These are phyloP conservation scores for Coelastrella sp. DNA, from an alignment of 139 green algal species.

Conservation along the genomic window DNA sequence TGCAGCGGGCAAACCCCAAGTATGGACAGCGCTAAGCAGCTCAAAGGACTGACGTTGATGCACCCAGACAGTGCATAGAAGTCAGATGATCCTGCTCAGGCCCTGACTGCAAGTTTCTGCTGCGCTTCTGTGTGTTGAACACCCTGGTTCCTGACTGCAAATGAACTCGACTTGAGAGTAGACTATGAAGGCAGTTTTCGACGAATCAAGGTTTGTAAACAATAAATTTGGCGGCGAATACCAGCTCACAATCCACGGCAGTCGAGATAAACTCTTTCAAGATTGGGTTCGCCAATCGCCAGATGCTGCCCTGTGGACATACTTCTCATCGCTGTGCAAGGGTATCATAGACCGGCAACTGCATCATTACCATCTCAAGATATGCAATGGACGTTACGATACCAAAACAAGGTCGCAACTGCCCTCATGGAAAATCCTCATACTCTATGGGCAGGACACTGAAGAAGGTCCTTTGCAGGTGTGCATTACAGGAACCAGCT, in stretches of 20 bases:
- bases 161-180: no score
- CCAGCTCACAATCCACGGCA: not conserved
- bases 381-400: not conserved
- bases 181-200: not conserved
- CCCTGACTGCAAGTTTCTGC: no score
- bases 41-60: no score
- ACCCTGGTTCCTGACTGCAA: no score
- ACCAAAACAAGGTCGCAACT: not conserved
- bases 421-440: not conserved
- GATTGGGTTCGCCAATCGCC: not conserved
- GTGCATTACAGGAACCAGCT: not conserved
- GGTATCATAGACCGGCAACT: not conserved
- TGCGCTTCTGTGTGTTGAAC: not conserved
- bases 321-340: not conserved
- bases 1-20: no score
- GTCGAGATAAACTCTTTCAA: not conserved
- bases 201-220: not conserved
- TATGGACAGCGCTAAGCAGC: no score
- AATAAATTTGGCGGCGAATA: not conserved
- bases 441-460: not conserved
- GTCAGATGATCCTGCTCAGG: not conserved
- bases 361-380: conserved; percentile 28
- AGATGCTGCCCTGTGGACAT: not conserved
- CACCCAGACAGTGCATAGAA: no score
- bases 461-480: conserved; percentile 11